Evolutionary conservation across 2,329 filamentous ascomycete genomes (phyloP).

Genomic region (Pseudopithomyces maydicus): DNA sequence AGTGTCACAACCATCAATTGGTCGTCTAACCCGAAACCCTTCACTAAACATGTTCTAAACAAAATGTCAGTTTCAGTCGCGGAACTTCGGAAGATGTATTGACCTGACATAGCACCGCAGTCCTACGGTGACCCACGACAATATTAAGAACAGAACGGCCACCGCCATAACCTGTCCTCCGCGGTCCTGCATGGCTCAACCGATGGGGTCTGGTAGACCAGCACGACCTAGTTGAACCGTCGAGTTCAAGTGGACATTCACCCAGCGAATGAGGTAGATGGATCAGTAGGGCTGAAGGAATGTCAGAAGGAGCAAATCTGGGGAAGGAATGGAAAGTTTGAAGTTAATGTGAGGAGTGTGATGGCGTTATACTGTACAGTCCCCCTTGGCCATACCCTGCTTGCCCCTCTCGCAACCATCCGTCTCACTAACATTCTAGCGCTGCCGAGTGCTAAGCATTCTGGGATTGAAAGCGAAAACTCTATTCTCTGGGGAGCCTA

Average conservation of each 20-base stretch:
- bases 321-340: not conserved
- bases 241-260: not conserved
- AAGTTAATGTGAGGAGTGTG: too few relatives aligned
- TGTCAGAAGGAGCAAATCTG: not conserved
- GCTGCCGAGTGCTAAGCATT: not conserved
- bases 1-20: constrained; percentile 46
- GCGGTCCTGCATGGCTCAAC: constrained; percentile 28
- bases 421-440: not conserved
- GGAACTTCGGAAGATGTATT: not conserved
- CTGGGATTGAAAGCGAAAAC: not conserved
- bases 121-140: constrained; percentile 45
- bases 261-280: too few relatives aligned
- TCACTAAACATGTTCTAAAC: constrained; percentile 37
- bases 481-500: not conserved
- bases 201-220: not conserved
- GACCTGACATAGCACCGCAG: constrained; percentile 45
- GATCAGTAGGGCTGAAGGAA: not conserved
- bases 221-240: not conserved
- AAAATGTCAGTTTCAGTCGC: not conserved
- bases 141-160: constrained; percentile 42
- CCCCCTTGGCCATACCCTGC: not conserved
- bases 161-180: constrained; percentile 32
- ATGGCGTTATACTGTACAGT: not conserved
- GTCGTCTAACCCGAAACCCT: constrained; percentile 48
- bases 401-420: not conserved